Percentiles rank a stretch among this genome's conserved stretches.
Evolutionary conservation across 495 filamentous ascomycete species (phyloP).

Genomic region (Daldinia grandis): DNA sequence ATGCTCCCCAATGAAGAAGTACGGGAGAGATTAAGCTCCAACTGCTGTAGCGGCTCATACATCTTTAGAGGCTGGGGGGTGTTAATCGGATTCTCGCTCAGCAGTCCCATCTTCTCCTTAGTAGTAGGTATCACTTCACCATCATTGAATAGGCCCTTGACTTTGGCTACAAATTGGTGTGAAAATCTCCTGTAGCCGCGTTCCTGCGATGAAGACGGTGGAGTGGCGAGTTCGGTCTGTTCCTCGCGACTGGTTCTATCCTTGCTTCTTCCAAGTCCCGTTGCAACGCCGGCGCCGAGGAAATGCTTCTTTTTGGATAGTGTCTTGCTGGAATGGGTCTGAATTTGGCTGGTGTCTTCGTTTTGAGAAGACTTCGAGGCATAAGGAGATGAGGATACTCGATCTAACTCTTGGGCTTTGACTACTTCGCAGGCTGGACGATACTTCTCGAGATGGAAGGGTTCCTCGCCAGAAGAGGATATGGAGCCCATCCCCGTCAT

Average conservation of each 20-base stretch:
- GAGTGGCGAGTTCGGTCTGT: neutral
- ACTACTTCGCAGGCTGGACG: neutral
- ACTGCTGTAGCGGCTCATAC: neutral
- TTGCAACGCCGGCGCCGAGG: neutral
- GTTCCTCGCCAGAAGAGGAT: neutral
- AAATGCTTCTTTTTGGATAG: neutral
- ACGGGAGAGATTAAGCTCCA: neutral
- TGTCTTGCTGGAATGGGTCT: neutral
- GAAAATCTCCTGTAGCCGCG: constrained; percentile 1
- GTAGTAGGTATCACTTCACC: neutral
- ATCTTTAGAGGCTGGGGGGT: neutral
- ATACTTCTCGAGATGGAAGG: constrained; percentile 21
- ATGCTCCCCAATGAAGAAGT: neutral
- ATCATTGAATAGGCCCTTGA: constrained; percentile 10
- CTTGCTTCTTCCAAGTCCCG: neutral
- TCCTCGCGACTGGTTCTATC: neutral
- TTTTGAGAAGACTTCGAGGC: neutral
- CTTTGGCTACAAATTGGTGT: neutral
- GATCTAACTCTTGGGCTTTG: neutral
- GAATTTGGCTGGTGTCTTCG: neutral
- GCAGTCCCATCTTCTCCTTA: neutral
- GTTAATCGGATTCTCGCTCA: neutral
- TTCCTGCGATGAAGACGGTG: neutral
- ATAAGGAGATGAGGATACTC: neutral
- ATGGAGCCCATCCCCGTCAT: neutral